Conservation (phyloP, 495 filamentous ascomycete species). For the Aspergillus olivimuriae region DNA sequence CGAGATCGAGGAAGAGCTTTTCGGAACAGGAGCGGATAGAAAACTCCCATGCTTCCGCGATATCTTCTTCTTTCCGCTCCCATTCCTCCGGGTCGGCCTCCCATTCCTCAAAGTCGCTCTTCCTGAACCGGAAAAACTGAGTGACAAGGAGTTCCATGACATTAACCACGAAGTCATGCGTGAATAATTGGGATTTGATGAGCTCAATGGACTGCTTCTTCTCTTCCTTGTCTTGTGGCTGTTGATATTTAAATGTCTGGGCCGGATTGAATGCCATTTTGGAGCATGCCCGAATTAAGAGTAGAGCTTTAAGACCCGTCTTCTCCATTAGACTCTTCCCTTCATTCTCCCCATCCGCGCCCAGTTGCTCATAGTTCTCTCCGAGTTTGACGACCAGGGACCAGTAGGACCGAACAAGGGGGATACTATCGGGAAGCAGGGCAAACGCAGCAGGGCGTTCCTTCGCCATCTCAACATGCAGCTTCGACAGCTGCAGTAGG, state of each 20-base stretch:
- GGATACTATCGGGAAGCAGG: conserved; percentile 67
- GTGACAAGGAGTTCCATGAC: conserved; percentile 79
- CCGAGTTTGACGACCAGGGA: conserved; percentile 67
- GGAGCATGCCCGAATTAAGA: conserved; percentile 76
- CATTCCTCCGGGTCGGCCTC: conserved; percentile 88
- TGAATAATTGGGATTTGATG: conserved; percentile 67
- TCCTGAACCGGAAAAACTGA: conserved; percentile 82
- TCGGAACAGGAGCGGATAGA: conserved; percentile 85
- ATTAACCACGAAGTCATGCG: conserved; percentile 63
- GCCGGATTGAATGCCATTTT: conserved; percentile 75
- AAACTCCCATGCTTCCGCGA: conserved; percentile 78
- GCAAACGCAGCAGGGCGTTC: conserved; percentile 74
- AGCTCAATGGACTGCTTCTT: conserved; percentile 55
- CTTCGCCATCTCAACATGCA: conserved; percentile 78
- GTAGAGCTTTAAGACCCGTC: conserved; percentile 70
- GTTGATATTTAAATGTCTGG: conserved; percentile 75
- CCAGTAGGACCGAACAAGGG: conserved; percentile 78
- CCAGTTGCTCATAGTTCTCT: conserved; percentile 53
- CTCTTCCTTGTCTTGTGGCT: conserved; percentile 62
- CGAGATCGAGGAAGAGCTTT: conserved; percentile 85
- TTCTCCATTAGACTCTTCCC: conserved; percentile 61
- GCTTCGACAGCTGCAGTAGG: conserved; percentile 79
- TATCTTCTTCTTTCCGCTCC: conserved; percentile 76
- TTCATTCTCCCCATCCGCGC: conserved; percentile 43
- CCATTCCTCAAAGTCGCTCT: conserved; percentile 81